phyloP scores from a whole-genome alignment of 768 basidiomycete species.

The Epithele typhae region DNA sequence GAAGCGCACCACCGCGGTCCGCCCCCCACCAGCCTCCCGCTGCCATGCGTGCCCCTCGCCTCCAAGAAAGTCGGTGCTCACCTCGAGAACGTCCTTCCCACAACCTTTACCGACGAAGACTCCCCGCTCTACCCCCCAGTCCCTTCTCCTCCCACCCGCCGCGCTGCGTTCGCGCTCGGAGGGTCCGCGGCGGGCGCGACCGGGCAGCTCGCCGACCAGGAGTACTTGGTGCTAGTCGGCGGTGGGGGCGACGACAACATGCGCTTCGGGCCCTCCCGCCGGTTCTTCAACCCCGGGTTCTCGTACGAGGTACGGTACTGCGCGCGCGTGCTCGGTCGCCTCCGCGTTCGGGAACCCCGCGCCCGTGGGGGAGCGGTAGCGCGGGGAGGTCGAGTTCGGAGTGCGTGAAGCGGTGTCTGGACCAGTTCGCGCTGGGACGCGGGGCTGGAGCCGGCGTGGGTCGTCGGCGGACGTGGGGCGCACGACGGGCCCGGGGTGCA shows the following conservation, averaged over 20 bases:
- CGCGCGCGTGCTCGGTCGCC: constrained; percentile 14
- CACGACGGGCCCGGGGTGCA: no score
- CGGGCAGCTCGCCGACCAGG: no score
- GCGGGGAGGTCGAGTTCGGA: not conserved
- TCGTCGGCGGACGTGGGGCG: no score
- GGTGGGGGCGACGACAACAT: constrained; percentile 20
- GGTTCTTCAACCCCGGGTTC: constrained; percentile 24
- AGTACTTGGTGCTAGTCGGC: constrained; percentile 28
- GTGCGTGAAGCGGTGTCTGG: constrained; percentile 27
- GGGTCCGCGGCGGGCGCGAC: constrained; percentile 24
- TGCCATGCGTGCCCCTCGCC: not conserved
- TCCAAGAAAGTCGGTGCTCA: not conserved
- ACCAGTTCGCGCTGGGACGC: constrained; percentile 28
- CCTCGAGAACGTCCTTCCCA: no score
- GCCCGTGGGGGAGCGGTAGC: not conserved
- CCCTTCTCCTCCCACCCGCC: not conserved
- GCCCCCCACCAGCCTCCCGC: not conserved
- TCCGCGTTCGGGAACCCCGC: constrained; percentile 1
- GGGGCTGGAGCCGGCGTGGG: constrained; percentile 21
- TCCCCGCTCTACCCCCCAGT: not conserved
- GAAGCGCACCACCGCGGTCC: not conserved
- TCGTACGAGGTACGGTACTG: constrained; percentile 24
- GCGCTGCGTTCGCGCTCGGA: constrained; percentile 13
- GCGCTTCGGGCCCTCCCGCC: constrained; percentile 23
- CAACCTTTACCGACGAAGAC: not conserved